phyloP scores from a whole-genome alignment of 2,329 filamentous ascomycete species.

The Clonostachys byssicola region DNA sequence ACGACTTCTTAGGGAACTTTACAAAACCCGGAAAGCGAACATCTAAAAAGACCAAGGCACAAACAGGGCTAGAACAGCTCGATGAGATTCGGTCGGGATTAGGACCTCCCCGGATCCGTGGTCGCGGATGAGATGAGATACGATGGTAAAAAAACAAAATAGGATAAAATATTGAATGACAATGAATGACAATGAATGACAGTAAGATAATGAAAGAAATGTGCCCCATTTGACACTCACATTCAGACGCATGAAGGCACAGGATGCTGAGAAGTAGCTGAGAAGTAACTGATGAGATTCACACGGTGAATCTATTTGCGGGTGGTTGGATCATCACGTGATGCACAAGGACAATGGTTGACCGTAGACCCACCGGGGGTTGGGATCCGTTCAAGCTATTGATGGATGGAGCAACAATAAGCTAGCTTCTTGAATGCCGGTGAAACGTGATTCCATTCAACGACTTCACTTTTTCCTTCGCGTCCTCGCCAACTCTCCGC shows the following conservation, averaged over 20 bases:
- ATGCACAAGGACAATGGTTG: too few species aligned
- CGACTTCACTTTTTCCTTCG: neutral
- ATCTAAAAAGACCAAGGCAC: constrained; percentile 76
- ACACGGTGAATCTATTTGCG: too few species aligned
- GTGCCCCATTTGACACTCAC: neutral
- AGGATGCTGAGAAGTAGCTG: too few species aligned
- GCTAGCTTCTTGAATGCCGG: too few species aligned
- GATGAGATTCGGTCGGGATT: constrained; percentile 82
- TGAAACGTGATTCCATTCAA: too few species aligned
- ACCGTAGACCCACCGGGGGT: too few species aligned
- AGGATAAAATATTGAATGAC: neutral
- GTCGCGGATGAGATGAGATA: constrained; percentile 4
- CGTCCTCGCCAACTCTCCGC: neutral
- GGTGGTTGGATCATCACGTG: too few species aligned
- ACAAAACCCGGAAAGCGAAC: constrained; percentile 68
- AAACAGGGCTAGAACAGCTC: constrained; percentile 80
- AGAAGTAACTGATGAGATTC: too few species aligned
- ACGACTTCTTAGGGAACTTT: constrained; percentile 82
- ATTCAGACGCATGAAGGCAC: neutral
- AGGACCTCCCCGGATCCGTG: constrained; percentile 66
- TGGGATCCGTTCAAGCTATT: too few species aligned
- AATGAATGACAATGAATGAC: neutral
- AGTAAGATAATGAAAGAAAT: neutral
- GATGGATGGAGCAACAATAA: too few species aligned
- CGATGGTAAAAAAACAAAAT: neutral